Evolutionary conservation across 495 filamentous ascomycete genomes (phyloP).

Genomic region (Podospora sp.): DNA sequence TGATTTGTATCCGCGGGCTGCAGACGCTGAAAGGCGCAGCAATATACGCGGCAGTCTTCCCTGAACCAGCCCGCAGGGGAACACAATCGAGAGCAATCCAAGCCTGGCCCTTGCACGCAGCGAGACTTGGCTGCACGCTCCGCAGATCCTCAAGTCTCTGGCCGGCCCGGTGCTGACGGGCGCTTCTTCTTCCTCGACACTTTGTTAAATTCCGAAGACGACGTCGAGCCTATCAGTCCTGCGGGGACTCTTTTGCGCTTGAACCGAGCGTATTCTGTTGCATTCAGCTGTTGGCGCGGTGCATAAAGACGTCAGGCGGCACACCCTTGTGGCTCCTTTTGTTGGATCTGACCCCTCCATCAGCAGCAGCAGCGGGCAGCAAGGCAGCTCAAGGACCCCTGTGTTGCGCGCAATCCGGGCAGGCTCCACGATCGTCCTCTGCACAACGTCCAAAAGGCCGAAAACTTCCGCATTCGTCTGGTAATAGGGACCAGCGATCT

Average conservation of each 20-base stretch:
- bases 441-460: constrained; percentile 2
- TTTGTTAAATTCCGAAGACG: background rate
- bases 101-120: background rate
- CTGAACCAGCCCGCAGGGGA: too few relatives aligned
- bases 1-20: background rate
- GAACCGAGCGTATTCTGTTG: background rate
- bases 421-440: background rate
- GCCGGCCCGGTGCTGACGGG: background rate
- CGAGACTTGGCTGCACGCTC: background rate
- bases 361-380: too few relatives aligned
- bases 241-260: background rate
- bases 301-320: constrained; percentile 19
- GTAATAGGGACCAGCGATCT: background rate
- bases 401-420: background rate
- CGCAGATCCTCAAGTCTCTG: background rate
- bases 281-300: background rate
- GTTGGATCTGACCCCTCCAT: constrained; percentile 2
- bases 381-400: background rate
- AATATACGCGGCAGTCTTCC: background rate
- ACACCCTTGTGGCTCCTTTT: background rate
- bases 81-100: background rate
- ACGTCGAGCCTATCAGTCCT: background rate
- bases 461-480: background rate
- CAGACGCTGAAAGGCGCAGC: background rate
- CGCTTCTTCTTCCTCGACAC: background rate